Evolutionary conservation across 164 flowering plant species (phyloP).

Genomic region (Stephania cephalantha): DNA sequence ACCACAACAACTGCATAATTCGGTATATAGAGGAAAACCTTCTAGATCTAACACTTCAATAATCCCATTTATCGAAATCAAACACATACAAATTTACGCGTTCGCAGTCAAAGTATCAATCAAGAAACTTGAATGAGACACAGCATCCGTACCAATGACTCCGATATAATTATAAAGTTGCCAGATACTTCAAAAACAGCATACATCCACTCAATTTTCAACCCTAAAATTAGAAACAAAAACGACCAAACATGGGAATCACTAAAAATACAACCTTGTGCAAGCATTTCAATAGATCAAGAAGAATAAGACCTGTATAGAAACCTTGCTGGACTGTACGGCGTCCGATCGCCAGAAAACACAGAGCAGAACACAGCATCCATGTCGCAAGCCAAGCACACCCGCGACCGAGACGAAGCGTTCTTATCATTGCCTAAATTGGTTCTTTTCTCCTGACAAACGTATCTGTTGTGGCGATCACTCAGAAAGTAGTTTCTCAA

Average conservation of each 20-base stretch:
- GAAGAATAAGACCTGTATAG: conserved; percentile 51
- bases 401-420: conserved; percentile 8
- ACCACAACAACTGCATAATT: conserved; percentile 7
- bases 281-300: not conserved
- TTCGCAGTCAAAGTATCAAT: not conserved
- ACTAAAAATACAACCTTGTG: not conserved
- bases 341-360: conserved; percentile 64
- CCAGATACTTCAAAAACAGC: not conserved
- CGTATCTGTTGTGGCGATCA: conserved; percentile 62
- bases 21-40: conserved; percentile 9
- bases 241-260: not conserved
- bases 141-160: not conserved
- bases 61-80: not conserved
- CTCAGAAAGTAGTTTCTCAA: conserved; percentile 78
- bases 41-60: conserved; percentile 1
- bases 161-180: not conserved
- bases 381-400: conserved; percentile 79
- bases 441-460: conserved; percentile 47
- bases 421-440: conserved; percentile 1
- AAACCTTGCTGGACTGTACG: conserved; percentile 83
- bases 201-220: not conserved
- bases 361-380: conserved; percentile 71
- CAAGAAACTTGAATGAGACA: not conserved
- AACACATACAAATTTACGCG: not conserved
- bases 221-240: too few relatives aligned